These are phyloP conservation scores for Vaucheria bursata DNA, from an alignment of 352 stramenopile species.

Conservation along the genomic window DNA sequence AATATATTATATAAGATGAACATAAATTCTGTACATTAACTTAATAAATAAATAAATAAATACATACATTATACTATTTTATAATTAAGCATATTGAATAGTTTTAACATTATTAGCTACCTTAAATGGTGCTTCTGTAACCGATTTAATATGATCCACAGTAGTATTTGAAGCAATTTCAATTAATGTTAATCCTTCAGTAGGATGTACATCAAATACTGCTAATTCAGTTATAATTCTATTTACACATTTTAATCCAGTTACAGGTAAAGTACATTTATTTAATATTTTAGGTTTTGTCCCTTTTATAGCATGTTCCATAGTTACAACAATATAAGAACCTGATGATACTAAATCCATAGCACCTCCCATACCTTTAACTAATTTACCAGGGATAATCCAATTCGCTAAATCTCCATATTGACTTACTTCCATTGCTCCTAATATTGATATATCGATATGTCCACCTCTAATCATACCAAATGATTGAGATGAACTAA, in stretches of 20 bases:
- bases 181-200: constrained; percentile 11
- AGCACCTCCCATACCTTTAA: constrained; percentile 93
- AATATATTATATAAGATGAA: too few relatives aligned
- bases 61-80: too few relatives aligned
- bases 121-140: constrained; percentile 66
- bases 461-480: constrained; percentile 89
- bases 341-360: constrained; percentile 90
- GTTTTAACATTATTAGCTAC: too few relatives aligned
- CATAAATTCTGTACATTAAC: too few relatives aligned
- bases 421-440: constrained; percentile 78
- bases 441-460: constrained; percentile 89
- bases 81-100: too few relatives aligned
- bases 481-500: constrained; percentile 86
- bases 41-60: too few relatives aligned
- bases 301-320: constrained; percentile 90
- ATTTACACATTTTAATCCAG: constrained; percentile 53
- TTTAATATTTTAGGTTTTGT: constrained; percentile 86
- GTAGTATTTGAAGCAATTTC: constrained; percentile 63
- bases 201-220: constrained; percentile 16
- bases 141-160: constrained; percentile 64
- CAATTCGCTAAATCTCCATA: constrained; percentile 90
- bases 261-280: constrained; percentile 81
- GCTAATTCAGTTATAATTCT: constrained; percentile 34
- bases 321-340: constrained; percentile 87
- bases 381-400: constrained; percentile 89